A percentile compares a stretch with the other conserved stretches of the same genome.
phyloP scores from a whole-genome alignment of 2,329 filamentous ascomycete genomes.

The Neofusicoccum sp. region DNA sequence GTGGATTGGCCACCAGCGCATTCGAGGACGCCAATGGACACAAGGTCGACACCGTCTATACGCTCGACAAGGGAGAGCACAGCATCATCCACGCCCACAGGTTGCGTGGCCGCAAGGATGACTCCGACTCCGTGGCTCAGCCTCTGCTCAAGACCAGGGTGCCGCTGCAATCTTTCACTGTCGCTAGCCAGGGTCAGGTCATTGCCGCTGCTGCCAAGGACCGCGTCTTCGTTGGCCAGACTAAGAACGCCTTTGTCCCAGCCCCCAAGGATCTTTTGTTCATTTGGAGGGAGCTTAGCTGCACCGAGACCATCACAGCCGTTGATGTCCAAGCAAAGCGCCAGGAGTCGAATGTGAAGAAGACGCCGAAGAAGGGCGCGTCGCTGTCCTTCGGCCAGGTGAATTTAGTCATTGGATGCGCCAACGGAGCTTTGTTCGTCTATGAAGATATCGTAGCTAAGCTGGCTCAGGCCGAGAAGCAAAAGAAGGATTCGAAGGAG shows the following conservation, averaged over 20 bases:
- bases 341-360: slow-evolving; percentile 53
- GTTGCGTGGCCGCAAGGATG: slow-evolving; percentile 18
- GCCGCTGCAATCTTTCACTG: slow-evolving; percentile 42
- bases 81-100: slow-evolving; percentile 18
- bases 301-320: slow-evolving; percentile 61
- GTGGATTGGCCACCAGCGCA: slow-evolving; percentile 35
- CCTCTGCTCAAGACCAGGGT: slow-evolving; percentile 40
- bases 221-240: slow-evolving; percentile 64
- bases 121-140: slow-evolving; percentile 6
- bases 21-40: slow-evolving; percentile 28
- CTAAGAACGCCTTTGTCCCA: slow-evolving; percentile 37
- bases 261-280: slow-evolving; percentile 46
- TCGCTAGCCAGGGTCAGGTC: slow-evolving; percentile 59
- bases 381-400: slow-evolving; percentile 49
- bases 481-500: slow-evolving; percentile 28
- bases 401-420: slow-evolving; percentile 78
- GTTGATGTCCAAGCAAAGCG: slow-evolving; percentile 35
- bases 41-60: slow-evolving; percentile 40
- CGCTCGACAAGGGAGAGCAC: slow-evolving; percentile 41
- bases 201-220: slow-evolving; percentile 59
- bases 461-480: slow-evolving; percentile 48
- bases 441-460: slow-evolving; percentile 73
- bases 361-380: slow-evolving; percentile 47
- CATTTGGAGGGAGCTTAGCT: slow-evolving; percentile 57
- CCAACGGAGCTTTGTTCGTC: slow-evolving; percentile 75